A percentile compares a stretch with the other conserved stretches of the same genome.
phyloP scores from a whole-genome alignment of 176 grass and related monocot species.

The Avena insularis region DNA sequence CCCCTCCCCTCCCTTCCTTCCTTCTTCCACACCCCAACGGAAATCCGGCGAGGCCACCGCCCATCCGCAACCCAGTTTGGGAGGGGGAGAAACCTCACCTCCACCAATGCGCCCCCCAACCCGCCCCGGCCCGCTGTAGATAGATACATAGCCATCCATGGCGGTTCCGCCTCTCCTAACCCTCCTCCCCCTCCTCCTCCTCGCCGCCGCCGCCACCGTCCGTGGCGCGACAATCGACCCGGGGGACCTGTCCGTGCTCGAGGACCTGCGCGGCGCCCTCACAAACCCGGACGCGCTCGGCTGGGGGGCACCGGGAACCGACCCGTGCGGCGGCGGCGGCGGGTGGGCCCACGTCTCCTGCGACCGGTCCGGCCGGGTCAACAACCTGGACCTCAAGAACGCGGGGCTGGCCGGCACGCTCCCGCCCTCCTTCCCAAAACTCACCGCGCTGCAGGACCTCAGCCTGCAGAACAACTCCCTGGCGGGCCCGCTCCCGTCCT shows the following conservation, averaged over 20 bases:
- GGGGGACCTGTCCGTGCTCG: conserved; percentile 61
- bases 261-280: conserved; percentile 50
- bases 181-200: background rate
- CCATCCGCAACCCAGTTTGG: no score
- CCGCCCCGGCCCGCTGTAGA: no score
- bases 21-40: background rate
- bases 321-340: conserved; percentile 55
- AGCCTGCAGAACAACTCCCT: conserved; percentile 78
- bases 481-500: conserved; percentile 63
- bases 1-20: no score
- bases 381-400: conserved; percentile 78
- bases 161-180: background rate
- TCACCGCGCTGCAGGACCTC: conserved; percentile 58
- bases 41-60: background rate
- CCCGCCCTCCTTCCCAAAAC: conserved; percentile 39
- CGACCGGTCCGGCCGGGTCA: conserved; percentile 59
- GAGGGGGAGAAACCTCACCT: no score
- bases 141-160: background rate
- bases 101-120: conserved; percentile 43
- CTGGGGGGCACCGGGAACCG: conserved; percentile 52
- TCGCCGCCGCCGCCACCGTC: background rate
- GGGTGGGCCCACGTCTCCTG: conserved; percentile 74
- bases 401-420: conserved; percentile 48
- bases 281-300: conserved; percentile 55
- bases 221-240: conserved; percentile 37